Base-by-base conservation (phyloP, 2,329 filamentous ascomycete genomes). In the Cadophora malorum region DNA sequence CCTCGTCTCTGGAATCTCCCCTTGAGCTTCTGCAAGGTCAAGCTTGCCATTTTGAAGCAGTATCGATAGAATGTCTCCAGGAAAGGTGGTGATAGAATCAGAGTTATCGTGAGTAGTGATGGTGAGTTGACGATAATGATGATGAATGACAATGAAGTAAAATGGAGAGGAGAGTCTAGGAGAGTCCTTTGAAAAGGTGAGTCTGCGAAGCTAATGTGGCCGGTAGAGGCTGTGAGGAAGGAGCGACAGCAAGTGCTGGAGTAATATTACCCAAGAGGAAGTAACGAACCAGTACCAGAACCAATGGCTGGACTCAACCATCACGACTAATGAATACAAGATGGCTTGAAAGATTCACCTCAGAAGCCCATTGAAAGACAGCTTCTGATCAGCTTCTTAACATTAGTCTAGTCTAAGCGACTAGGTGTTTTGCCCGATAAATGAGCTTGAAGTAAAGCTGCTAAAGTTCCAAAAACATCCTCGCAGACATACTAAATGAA, bases 401-500 rank as follows among this genome's bases (percentile, higher is more conserved):
- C 56, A 65, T 66, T 70, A 61, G 14, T 41, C 65, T 68, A 66
- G 53, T 45, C 63, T 64, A 50, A 65, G 23, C 47, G 50, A 63
- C 61, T 53, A 67, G 45, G 47, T 61, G 38, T 61, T 62, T 53
- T 45, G 60, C 59, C 63, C 58, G 55, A 59, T 61, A 67, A 38
- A 68, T 67, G 53, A 63, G 64, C 62, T 60, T 33, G 59, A 65
- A 67, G 28, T 62, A 70, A 63, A 67, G 60, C 65, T 69, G 60
- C 49, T 64, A 69, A 65, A 71, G 63, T 69, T 68, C 65, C 69
- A 71, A 71, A 71, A 69, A 67, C 65, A 68, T 71, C 66, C 59
- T 66, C 35, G 49, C 49, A 68, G 35, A 71, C 63, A 71, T 71
- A 64, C 61, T 38, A 69, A 33, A 67, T 67, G 64, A 63, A 67